phyloP scores from a whole-genome alignment of 2,329 filamentous ascomycete species.

The Exophiala sp. region DNA sequence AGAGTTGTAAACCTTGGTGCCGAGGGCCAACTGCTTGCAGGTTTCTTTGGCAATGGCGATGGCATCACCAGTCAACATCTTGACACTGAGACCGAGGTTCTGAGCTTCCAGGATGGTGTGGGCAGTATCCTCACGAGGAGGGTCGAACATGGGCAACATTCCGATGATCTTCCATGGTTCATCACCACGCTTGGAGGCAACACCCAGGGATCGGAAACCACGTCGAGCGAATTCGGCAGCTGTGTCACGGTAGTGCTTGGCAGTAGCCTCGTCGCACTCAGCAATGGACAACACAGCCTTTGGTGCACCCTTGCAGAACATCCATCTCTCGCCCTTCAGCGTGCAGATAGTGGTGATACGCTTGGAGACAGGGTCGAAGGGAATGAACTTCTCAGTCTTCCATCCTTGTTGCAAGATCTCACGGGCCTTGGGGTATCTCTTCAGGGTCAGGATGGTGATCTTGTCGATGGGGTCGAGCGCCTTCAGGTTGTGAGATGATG shows the following conservation, averaged over 20 bases:
- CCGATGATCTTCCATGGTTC: slow-evolving; percentile 67
- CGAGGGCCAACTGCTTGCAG: slow-evolving; percentile 73
- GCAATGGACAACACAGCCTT: slow-evolving; percentile 67
- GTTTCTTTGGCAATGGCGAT: slow-evolving; percentile 76
- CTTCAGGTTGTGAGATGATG: slow-evolving; percentile 72
- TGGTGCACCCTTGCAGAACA: slow-evolving; percentile 71
- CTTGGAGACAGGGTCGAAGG: slow-evolving; percentile 74
- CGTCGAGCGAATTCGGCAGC: slow-evolving; percentile 68
- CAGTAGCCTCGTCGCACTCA: slow-evolving; percentile 60
- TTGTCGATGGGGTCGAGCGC: slow-evolving; percentile 75
- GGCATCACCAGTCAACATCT: slow-evolving; percentile 77
- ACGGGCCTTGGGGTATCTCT: slow-evolving; percentile 69
- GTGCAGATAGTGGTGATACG: slow-evolving; percentile 66
- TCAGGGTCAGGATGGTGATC: slow-evolving; percentile 68
- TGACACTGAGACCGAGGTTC: slow-evolving; percentile 68
- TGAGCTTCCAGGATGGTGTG: slow-evolving; percentile 72
- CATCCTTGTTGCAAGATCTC: slow-evolving; percentile 69
- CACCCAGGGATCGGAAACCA: slow-evolving; percentile 75
- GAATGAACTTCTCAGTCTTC: slow-evolving; percentile 70
- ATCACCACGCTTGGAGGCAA: slow-evolving; percentile 71
- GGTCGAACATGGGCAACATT: slow-evolving; percentile 75
- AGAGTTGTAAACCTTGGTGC: slow-evolving; percentile 76
- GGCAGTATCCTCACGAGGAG: slow-evolving; percentile 70
- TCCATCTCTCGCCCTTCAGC: slow-evolving; percentile 63
- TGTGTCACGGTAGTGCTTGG: slow-evolving; percentile 64